Conservation (phyloP, 192 early-diverging fungal species). For the Coemansia asiatica region DNA sequence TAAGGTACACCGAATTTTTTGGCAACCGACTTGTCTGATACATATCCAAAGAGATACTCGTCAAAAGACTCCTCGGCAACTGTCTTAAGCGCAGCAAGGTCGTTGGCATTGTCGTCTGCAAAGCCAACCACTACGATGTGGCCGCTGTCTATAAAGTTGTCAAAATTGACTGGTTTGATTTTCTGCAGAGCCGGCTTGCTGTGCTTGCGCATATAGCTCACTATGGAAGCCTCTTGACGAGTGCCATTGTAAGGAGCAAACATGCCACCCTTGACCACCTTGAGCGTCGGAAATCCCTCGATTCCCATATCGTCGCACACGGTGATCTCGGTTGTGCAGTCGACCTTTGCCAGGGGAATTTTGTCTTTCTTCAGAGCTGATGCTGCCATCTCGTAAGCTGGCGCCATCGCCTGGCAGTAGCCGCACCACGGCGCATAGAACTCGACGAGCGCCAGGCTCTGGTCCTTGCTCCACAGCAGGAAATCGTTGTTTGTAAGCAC, state of each 20-base stretch:
- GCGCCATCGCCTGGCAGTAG: conserved; percentile 91
- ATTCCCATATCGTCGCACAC: conserved; percentile 79
- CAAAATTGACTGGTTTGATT: conserved; percentile 63
- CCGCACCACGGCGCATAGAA: conserved; percentile 99
- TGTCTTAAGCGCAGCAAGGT: conserved; percentile 62
- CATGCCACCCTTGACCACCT: conserved; percentile 73
- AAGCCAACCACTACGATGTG: conserved; percentile 84
- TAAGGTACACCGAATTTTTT: conserved; percentile 57
- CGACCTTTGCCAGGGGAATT: conserved; percentile 89
- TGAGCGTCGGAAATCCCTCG: conserved; percentile 88
- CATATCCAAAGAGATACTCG: conserved; percentile 80
- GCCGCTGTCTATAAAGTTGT: conserved; percentile 70
- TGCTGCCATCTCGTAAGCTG: conserved; percentile 90
- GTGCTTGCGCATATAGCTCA: conserved; percentile 91
- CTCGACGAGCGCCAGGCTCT: conserved; percentile 82
- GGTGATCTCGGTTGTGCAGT: conserved; percentile 84
- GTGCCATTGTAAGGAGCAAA: conserved; percentile 77
- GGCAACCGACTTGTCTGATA: conserved; percentile 59
- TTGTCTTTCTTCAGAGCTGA: conserved; percentile 69
- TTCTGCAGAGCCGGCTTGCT: conserved; percentile 71
- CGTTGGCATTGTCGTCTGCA: conserved; percentile 61
- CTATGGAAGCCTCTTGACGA: conserved; percentile 82
- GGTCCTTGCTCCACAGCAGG: conserved; percentile 57
- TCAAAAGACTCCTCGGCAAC: conserved; percentile 79
- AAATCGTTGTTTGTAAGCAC: conserved; percentile 65